A percentile compares a stretch with the other conserved stretches of the same genome.
Conservation (phyloP, 495 filamentous ascomycete species). For the Trichoderma reesei region DNA sequence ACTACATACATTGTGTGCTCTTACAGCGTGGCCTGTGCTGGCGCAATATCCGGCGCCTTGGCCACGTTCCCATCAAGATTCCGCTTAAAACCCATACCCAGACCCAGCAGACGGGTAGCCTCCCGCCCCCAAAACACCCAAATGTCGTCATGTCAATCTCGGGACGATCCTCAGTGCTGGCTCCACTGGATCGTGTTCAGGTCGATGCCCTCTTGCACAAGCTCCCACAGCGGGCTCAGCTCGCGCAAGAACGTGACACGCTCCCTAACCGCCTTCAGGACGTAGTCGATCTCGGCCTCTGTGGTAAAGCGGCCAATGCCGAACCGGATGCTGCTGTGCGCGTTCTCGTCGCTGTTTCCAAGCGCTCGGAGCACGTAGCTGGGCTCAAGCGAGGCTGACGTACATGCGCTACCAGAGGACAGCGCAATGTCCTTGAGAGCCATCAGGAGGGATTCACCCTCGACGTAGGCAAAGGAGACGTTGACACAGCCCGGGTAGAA, state of each 20-base stretch:
- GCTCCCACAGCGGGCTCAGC: constrained; percentile 92
- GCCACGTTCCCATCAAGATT: background rate
- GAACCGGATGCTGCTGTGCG: constrained; percentile 94
- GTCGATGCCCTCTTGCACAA: constrained; percentile 94
- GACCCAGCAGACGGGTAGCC: background rate
- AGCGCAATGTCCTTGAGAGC: constrained; percentile 95
- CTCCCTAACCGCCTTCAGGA: constrained; percentile 84
- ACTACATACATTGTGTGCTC: background rate
- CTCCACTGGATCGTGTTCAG: constrained; percentile 97
- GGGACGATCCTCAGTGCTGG: constrained; percentile 54
- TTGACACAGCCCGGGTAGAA: constrained; percentile 98
- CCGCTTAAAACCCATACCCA: background rate
- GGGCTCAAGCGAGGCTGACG: constrained; percentile 90
- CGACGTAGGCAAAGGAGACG: constrained; percentile 95
- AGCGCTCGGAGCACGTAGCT: constrained; percentile 91
- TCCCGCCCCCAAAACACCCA: background rate
- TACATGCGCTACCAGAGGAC: constrained; percentile 94
- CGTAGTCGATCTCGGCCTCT: constrained; percentile 92
- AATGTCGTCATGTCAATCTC: background rate
- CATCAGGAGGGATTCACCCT: constrained; percentile 97
- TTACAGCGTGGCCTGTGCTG: background rate
- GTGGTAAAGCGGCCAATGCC: constrained; percentile 96
- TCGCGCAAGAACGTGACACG: constrained; percentile 88
- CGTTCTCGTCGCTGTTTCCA: constrained; percentile 92
- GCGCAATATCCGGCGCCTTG: background rate